A percentile compares a stretch with the other conserved stretches of the same genome.
phyloP scores from a whole-genome alignment of 352 stramenopile species.

The Labyrinthula sp. region DNA sequence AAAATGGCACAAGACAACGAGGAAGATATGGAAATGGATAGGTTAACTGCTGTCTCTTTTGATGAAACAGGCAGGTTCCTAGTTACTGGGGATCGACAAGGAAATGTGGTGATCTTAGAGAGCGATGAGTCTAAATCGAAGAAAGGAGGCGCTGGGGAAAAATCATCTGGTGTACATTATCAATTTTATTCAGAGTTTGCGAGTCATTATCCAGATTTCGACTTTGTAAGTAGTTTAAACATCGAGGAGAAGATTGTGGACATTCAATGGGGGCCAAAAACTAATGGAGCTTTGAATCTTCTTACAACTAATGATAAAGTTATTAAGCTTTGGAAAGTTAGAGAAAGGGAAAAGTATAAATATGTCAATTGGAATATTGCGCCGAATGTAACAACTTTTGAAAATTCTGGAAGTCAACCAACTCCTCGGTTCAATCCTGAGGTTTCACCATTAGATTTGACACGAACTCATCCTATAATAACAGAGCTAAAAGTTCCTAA shows the following conservation, averaged over 20 bases:
- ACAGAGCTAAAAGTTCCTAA: not conserved
- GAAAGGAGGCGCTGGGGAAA: slow-evolving; percentile 34
- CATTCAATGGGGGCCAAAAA: slow-evolving; percentile 72
- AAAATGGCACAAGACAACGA: slow-evolving; percentile 30
- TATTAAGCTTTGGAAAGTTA: slow-evolving; percentile 82
- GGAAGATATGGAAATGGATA: slow-evolving; percentile 51
- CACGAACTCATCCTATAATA: not conserved
- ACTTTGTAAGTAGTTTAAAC: slow-evolving; percentile 87
- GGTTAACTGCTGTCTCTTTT: slow-evolving; percentile 80
- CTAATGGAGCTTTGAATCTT: slow-evolving; percentile 65
- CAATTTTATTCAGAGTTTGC: slow-evolving; percentile 68
- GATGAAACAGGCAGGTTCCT: slow-evolving; percentile 64
- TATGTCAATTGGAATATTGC: slow-evolving; percentile 26
- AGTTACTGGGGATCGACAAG: slow-evolving; percentile 74
- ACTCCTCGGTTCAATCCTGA: not conserved
- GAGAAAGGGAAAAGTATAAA: slow-evolving; percentile 34
- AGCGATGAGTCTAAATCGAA: slow-evolving; percentile 21
- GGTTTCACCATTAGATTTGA: not conserved
- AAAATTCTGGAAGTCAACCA: not conserved
- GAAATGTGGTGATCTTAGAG: slow-evolving; percentile 64
- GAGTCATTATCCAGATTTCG: slow-evolving; percentile 85
- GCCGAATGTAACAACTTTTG: not conserved
- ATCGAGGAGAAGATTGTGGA: slow-evolving; percentile 94
- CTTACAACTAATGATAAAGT: slow-evolving; percentile 89
- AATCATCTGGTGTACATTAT: slow-evolving; percentile 44